Base-by-base conservation (phyloP, 1,139 yeast species). In the Debaryomyces sp. region DNA sequence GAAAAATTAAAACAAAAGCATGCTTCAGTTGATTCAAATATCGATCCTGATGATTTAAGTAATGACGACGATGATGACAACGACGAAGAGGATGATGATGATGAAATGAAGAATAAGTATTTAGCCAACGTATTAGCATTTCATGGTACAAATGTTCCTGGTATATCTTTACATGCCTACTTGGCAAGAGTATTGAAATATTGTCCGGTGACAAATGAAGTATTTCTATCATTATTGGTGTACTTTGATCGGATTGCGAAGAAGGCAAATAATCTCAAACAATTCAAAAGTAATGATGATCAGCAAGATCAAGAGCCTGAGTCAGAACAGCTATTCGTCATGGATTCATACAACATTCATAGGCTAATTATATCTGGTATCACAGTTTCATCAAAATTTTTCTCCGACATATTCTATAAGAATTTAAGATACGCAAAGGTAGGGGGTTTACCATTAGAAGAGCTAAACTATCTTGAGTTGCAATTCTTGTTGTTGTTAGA, bases 151-250 rank as follows among this genome's bases (percentile, higher is more conserved):
- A 95, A 92, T 63, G 85, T 94, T 13, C 99, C 99, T 1, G 97
- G 96, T 10, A 94, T 94, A 48, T 84, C 94, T 8, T 77, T 95
- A 45, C 92, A 90, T 62, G 95, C 96, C 15, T 94, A 94, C 65
- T 77, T 94, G 51, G 81, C 91, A 36, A 82, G 99, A 61, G 95
- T 94, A 27, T 80, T 94, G 63, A 94, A 92, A 67, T 95, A 94
- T 68, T 94, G 99, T 67, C 99, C 99, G 0, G 95, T 95, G 18
- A 92, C 99, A 2, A 94, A 94, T 68, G 99, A 95, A 64, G 98
- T 95, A 27, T 94, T 92, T 66, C 74, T 94, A 45, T 86, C 96
- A 32, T 71, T 95, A 47, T 74, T 94, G 57, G 98, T 95, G 23
- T 95, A 94, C 67, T 91, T 94, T 70, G 99, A 94, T 68, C 75